Evolutionary conservation across 495 filamentous ascomycete species (phyloP), one percentile per base, ranked within the genome.

Genomic region (Pyrenula aspistea): DNA sequence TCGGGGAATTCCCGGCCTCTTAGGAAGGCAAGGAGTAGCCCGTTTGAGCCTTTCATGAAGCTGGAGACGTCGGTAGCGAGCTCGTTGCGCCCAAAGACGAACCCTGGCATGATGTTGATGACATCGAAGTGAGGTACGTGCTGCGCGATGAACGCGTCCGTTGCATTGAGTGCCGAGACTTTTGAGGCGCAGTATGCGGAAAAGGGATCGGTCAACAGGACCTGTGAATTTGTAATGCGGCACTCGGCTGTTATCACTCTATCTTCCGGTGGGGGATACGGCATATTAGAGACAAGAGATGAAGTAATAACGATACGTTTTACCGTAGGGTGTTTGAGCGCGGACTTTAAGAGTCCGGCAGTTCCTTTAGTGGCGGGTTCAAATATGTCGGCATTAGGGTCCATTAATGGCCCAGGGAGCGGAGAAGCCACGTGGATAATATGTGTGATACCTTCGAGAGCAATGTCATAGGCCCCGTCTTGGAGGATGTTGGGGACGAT

Each of bases 401-500:
- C 31, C 31, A 42, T 42, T 2, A 66, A 63, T 25, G 52, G 51
- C 0, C 48, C 49, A 20, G 61, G 36, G 54, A 72, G 52, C 0
- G 79, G 77, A 48, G 76, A 77, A 1, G 80, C 78, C 23, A 77
- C 60, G 59, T 83, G 79, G 56, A 82, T 71, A 55, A 80, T 67
- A 57, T 73, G 72, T 22, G 67, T 72, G 0, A 72, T 73, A 31
- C 65, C 75, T 42, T 74, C 64, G 22, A 77, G 66, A 10, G 73
- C 75, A 19, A 68, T 54, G 55, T 77, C 69, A 60, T 74, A 81
- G 15, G 74, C 74, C 8, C 67, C 69, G 0, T 69, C 60, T 15
- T 60, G 53, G 15, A 65, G 61, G 47, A 77, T 66, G 56, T 77
- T 71, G 12, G 68, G 58, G 2, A 77, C 64, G 12, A 68, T 61